Evolutionary conservation across 352 stramenopile genomes (phyloP).

Genomic region (Phytophthora palmivora): DNA sequence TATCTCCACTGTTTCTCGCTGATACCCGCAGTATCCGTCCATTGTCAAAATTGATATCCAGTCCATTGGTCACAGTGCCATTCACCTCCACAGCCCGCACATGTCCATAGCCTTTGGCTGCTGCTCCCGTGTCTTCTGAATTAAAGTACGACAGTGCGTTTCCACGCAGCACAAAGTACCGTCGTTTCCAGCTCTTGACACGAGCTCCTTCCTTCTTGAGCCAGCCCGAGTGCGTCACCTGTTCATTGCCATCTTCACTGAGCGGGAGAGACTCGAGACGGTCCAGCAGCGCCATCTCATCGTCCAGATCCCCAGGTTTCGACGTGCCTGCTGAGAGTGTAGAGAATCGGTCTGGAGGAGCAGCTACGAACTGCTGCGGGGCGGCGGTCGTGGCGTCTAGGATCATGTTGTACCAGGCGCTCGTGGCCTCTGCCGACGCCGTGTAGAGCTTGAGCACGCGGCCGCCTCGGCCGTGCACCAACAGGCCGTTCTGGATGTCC

Average conservation of each 20-base stretch:
- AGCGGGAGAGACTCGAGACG: conserved; percentile 63
- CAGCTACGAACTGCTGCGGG: conserved; percentile 27
- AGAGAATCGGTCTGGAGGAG: conserved; percentile 47
- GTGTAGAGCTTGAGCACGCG: conserved; percentile 90
- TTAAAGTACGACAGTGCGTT: conserved; percentile 88
- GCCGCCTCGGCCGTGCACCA: conserved; percentile 80
- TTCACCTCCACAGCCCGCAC: conserved; percentile 81
- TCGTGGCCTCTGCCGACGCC: conserved; percentile 74
- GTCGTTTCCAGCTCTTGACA: conserved; percentile 85
- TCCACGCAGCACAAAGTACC: conserved; percentile 81
- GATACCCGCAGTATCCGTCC: conserved; percentile 76
- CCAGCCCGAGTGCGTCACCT: conserved; percentile 80
- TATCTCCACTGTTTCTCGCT: conserved; percentile 62
- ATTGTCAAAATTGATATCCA: conserved; percentile 84
- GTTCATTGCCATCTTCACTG: conserved; percentile 44
- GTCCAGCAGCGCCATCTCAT: conserved; percentile 62
- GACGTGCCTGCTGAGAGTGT: conserved; percentile 42
- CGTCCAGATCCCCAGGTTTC: conserved; percentile 46
- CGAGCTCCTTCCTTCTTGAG: conserved; percentile 80
- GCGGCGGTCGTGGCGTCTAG: conserved; percentile 57
- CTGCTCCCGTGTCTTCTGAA: conserved; percentile 72
- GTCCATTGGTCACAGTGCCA: conserved; percentile 55
- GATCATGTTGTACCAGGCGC: conserved; percentile 78
- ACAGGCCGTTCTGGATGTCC: conserved; percentile 83
- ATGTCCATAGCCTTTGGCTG: conserved; percentile 84